Base-by-base conservation (phyloP, 176 grass and related monocot genomes). In the Ananas comosus region DNA sequence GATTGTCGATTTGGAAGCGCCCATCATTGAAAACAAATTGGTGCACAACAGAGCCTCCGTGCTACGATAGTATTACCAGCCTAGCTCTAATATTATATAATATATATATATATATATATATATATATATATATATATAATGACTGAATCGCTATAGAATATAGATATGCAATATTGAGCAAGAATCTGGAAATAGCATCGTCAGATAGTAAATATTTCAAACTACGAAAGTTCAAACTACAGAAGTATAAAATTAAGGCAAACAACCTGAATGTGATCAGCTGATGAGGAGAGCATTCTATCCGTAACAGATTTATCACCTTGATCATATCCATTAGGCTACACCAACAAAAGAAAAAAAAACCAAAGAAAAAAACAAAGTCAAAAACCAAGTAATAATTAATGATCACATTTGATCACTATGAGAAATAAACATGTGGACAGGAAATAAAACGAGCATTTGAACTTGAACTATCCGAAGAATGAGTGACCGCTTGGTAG, bases 261-360 rank as follows among this genome's bases (percentile, higher is more conserved):
- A 50, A 11, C 13, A 72, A 96, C 92, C 85, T 96, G 83, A 82
- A 96, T 96, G 67, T 91, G 83, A 49, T 96, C 88, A 48, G 88
- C 70, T 49, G 72, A 96, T 65, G 80, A 61, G 57, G 85, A 87
- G 25, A 96, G 85, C 12, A 82, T 67, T 12, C 13, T 24, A 66
- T 82, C 81, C 13, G 66, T 96, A 74, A 85, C 82, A 73, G 72
- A 83, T 89, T 91, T 77, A 65, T 69, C 90, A 66, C 92, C 92
- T 58, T 96, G 88, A 78, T 88, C 78, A 79, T 78, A 96, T 80
- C 83, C 92, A 80, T 96, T 96, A 4, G 92, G 88, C 92, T 96
- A 69, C 71, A 4, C 33, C 33, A 42, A 76, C 11, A 76, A 64
- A 72, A 77, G 27, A 75, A 80, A 80, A 84, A 17, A 53, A 16